Percentiles rank a stretch among this genome's conserved stretches.
phyloP scores from a whole-genome alignment of 2,329 filamentous ascomycete genomes.

The Hymenoscyphus repandus region DNA sequence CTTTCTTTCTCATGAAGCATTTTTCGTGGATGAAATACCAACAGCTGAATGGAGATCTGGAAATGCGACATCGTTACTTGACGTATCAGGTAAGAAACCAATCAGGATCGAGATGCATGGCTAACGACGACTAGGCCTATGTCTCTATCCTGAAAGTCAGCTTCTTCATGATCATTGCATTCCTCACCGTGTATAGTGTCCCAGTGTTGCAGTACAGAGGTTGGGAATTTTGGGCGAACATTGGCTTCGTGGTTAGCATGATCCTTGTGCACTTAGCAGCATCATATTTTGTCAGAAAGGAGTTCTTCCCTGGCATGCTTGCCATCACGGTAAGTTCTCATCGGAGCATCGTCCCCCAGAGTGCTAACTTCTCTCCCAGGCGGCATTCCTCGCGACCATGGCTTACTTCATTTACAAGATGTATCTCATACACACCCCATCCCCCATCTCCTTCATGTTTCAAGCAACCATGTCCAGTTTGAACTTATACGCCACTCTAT shows the following conservation, averaged over 20 bases:
- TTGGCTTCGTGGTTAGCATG: not conserved
- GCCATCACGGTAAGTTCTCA: not conserved
- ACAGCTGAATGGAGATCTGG: not conserved
- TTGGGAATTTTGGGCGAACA: not conserved
- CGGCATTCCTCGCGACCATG: not conserved
- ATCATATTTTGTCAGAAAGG: not conserved
- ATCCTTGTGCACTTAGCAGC: not conserved
- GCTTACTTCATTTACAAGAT: not conserved
- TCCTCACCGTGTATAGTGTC: not conserved
- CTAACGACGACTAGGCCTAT: not conserved
- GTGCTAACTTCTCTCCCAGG: not conserved
- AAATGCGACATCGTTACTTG: not conserved
- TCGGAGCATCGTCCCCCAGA: no score
- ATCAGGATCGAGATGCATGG: not conserved
- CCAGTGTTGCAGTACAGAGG: not conserved
- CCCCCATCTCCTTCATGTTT: not conserved
- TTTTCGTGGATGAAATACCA: not conserved
- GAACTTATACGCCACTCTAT: not conserved
- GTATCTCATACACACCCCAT: not conserved
- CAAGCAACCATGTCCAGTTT: not conserved
- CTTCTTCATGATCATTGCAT: not conserved
- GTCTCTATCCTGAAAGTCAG: not conserved
- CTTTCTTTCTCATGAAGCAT: not conserved
- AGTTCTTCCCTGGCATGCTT: not conserved
- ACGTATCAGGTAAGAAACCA: not conserved